Evolutionary conservation across 306 rosid species (phyloP).

Genomic region (Cicer judaicum): DNA sequence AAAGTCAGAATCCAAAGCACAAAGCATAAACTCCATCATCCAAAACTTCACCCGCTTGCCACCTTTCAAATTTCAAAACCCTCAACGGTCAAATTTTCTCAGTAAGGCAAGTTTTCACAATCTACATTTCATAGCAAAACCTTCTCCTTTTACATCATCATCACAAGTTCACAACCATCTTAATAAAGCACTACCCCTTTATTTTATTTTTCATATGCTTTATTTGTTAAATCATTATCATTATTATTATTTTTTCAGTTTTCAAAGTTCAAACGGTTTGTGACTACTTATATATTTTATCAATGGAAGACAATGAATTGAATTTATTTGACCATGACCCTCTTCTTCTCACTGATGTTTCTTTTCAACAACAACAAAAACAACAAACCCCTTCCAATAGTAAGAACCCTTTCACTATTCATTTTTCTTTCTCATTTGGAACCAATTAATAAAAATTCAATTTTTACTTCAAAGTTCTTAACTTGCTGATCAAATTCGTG

Average conservation of each 20-base stretch:
- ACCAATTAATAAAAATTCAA: neutral
- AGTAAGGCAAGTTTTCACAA: constrained; percentile 39
- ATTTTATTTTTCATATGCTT: constrained; percentile 38
- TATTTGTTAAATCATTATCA: constrained; percentile 20
- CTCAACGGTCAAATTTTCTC: constrained; percentile 58
- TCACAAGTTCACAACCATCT: neutral
- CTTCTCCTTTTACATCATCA: constrained; percentile 15
- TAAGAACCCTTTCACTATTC: neutral
- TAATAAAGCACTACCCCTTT: constrained; percentile 30
- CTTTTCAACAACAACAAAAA: constrained; percentile 50
- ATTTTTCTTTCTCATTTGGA: too few species aligned
- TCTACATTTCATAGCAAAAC: constrained; percentile 40
- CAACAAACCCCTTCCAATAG: constrained; percentile 40
- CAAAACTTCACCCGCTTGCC: constrained; percentile 49
- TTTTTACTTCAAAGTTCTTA: constrained; percentile 1
- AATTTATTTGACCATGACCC: constrained; percentile 60
- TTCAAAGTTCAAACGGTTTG: constrained; percentile 45
- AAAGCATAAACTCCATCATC: constrained; percentile 39
- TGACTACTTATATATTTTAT: constrained; percentile 15
- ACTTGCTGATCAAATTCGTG: constrained; percentile 29
- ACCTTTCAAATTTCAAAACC: constrained; percentile 61
- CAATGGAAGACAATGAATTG: constrained; percentile 62
- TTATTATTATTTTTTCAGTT: constrained; percentile 32
- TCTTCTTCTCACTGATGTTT: constrained; percentile 67
- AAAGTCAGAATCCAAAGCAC: constrained; percentile 44